Base-by-base conservation (phyloP, 2,329 filamentous ascomycete species). In the Domatiomyces catenatus region DNA sequence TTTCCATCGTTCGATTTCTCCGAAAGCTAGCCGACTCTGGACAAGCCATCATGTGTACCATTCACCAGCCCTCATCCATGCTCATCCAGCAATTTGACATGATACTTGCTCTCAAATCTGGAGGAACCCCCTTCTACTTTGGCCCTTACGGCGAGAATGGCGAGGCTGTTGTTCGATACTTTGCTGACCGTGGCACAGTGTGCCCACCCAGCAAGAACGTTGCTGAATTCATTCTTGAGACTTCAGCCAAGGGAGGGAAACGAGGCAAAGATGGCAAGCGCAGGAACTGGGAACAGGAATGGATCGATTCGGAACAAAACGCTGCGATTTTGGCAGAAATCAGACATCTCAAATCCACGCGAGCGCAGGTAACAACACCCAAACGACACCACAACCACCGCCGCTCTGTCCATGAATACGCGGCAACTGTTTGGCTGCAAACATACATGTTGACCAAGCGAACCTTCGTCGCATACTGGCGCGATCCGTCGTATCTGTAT, bases 241-340 rank as follows among this genome's bases (percentile, higher is more conserved):
- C 79, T 2, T 78, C 77, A 1, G 77, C 77, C 0, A 80, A 79
- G 57, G 72, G 73, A 8, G 67, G 69, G 8, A 73, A 73, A 50
- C 68, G 62, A 42, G 26, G 71, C 26, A 59, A 64, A 19, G 71
- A 80, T 46, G 79, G 78, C 42, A 75, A 69, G 49, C 68, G 66
- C 28, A 67, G 85, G 44, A 74, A 87, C 61, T 89, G 84, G 84
- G 82, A 84, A 60, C 75, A 85, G 36, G 81, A 86, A 61, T 89
- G 85, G 84, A 68, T 70, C 22, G 75, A 75, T 44, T 86, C 81
- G 0, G 67, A 76, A 8, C 74, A 87, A 60, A 77, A 78, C 53
- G 68, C 71, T 32, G 63, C 67, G 1, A 68, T 86, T 17, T 64
- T 80, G 5, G 66, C 75, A 8, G 82, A 88, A 58, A 87, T 89